These are phyloP conservation scores for Ogataea pilisensis DNA, from an alignment of 805 yeast species.

Conservation along the genomic window DNA sequence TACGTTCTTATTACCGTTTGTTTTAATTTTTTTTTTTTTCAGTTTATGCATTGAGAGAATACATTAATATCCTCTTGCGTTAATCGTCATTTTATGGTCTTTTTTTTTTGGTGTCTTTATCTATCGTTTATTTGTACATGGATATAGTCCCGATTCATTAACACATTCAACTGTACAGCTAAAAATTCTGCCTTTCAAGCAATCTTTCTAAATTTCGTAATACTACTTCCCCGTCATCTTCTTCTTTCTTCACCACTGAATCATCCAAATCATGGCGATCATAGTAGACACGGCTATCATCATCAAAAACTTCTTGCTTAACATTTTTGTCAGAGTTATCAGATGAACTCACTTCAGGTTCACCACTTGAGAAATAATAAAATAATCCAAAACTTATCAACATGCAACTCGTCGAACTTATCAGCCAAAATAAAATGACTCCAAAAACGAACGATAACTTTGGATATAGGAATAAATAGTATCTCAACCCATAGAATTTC, in stretches of 20 bases:
- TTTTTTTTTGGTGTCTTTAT: not conserved
- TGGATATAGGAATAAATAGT: constrained; percentile 36
- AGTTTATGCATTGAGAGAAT: too few relatives aligned
- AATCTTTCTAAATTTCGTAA: constrained; percentile 4
- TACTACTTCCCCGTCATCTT: constrained; percentile 2
- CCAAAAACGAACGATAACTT: constrained; percentile 34
- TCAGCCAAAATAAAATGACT: constrained; percentile 34
- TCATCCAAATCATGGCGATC: constrained; percentile 3
- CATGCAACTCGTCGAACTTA: constrained; percentile 32
- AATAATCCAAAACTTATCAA: constrained; percentile 24
- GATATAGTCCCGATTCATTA: too few relatives aligned
- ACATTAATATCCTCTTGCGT: too few relatives aligned
- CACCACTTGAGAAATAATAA: constrained; percentile 15
- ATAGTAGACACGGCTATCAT: not conserved
- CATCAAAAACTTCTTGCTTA: not conserved
- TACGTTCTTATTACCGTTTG: too few relatives aligned
- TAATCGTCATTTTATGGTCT: too few relatives aligned
- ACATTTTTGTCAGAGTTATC: not conserved
- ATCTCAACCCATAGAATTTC: constrained; percentile 40
- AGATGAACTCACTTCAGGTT: too few relatives aligned
- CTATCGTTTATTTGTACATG: too few relatives aligned
- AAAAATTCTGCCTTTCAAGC: constrained; percentile 1
- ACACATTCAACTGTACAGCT: too few relatives aligned
- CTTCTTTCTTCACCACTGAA: constrained; percentile 10
- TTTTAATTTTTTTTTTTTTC: too few relatives aligned